phyloP scores from a whole-genome alignment of 2,329 filamentous ascomycete genomes.

The Arthroderma sp. region DNA sequence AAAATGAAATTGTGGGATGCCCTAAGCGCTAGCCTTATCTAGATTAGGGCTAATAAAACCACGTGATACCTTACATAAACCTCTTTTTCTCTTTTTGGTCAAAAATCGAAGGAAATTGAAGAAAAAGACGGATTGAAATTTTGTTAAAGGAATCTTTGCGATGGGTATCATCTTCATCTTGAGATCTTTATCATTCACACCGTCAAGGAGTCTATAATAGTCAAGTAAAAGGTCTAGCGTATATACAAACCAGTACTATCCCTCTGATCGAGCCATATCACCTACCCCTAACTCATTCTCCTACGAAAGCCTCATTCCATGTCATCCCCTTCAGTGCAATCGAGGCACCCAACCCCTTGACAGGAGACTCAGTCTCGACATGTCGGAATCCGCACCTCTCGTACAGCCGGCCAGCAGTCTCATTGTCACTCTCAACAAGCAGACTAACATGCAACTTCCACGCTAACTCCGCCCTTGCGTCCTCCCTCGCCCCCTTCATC shows the following conservation, averaged over 20 bases:
- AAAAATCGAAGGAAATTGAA: not conserved
- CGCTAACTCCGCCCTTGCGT: slow-evolving; percentile 9
- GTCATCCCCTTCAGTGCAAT: not conserved
- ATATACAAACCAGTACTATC: no score
- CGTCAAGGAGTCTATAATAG: not conserved
- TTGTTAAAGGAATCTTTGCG: no score
- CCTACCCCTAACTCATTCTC: not conserved
- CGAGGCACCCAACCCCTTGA: not conserved
- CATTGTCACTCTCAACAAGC: slow-evolving; percentile 14
- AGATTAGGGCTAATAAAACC: slow-evolving; percentile 6
- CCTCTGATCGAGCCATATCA: no score
- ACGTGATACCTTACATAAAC: no score
- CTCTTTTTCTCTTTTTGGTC: no score
- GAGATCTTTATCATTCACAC: no score
- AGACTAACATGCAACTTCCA: slow-evolving; percentile 15
- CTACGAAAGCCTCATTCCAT: not conserved
- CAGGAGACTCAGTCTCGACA: not conserved
- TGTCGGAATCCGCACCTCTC: slow-evolving; percentile 17
- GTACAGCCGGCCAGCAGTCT: slow-evolving; percentile 16
- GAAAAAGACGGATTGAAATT: not conserved
- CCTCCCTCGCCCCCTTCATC: slow-evolving; percentile 9
- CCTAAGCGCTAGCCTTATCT: slow-evolving; percentile 8
- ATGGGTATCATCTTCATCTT: no score
- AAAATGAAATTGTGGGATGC: slow-evolving; percentile 9
- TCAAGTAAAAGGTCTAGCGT: no score